A percentile compares a stretch with the other conserved stretches of the same genome.
These are phyloP conservation scores for Bipolaris bicolor DNA, from an alignment of 2,329 filamentous ascomycete species.

Conservation along the genomic window DNA sequence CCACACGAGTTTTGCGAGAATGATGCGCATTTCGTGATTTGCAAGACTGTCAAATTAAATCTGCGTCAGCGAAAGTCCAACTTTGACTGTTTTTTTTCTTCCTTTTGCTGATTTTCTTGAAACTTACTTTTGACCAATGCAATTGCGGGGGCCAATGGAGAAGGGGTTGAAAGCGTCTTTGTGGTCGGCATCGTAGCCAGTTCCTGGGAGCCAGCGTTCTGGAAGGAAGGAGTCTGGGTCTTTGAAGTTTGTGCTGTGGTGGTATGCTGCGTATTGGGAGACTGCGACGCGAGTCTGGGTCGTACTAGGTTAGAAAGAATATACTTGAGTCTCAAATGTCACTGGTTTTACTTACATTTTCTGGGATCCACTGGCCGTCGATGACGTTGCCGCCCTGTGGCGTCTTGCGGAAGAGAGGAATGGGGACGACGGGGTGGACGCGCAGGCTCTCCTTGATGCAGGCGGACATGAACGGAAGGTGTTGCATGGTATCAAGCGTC, in stretches of 20 bases:
- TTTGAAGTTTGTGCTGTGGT: not conserved
- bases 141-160: conserved; percentile 35
- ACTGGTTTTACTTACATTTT: conserved; percentile 18
- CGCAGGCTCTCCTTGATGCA: conserved; percentile 54
- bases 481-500: conserved; percentile 24
- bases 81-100: too few relatives aligned
- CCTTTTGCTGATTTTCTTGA: too few relatives aligned
- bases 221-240: conserved; percentile 32
- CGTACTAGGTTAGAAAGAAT: not conserved
- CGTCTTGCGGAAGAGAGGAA: conserved; percentile 37
- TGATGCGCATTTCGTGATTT: conserved; percentile 42
- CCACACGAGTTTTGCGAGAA: conserved; percentile 32
- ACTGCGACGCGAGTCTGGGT: not conserved
- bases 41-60: conserved; percentile 24
- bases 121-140: conserved; percentile 46
- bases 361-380: conserved; percentile 43
- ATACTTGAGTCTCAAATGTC: too few relatives aligned
- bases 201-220: conserved; percentile 41
- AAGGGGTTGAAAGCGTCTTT: conserved; percentile 35
- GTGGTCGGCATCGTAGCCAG: conserved; percentile 30
- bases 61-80: too few relatives aligned
- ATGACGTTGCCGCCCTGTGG: conserved; percentile 35
- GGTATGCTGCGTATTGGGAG: not conserved
- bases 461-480: conserved; percentile 50
- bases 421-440: conserved; percentile 31